phyloP scores from a whole-genome alignment of 257 asterid species.

The Salvia hispanica region DNA sequence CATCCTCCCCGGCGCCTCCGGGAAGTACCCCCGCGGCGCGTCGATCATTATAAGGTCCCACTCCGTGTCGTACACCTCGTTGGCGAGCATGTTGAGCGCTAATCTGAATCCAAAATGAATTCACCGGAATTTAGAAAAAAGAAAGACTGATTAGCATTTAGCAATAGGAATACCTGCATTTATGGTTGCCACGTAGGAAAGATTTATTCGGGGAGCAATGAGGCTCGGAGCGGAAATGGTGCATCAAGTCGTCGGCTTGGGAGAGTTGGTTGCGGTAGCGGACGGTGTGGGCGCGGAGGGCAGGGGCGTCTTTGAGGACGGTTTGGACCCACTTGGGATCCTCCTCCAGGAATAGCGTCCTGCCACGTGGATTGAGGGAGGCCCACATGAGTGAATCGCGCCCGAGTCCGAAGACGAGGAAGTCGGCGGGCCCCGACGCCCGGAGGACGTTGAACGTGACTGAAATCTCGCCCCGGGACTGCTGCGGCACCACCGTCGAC shows the following conservation, averaged over 20 bases:
- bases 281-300: constrained; percentile 58
- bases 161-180: constrained; percentile 47
- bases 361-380: constrained; percentile 66
- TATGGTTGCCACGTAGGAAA: constrained; percentile 58
- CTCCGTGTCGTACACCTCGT: constrained; percentile 68
- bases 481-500: constrained; percentile 58
- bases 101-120: constrained; percentile 28
- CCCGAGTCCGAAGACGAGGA: constrained; percentile 86
- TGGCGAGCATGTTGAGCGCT: constrained; percentile 67
- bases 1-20: constrained; percentile 92
- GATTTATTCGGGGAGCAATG: constrained; percentile 56
- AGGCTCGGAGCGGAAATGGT: constrained; percentile 45
- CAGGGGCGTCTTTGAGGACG: constrained; percentile 54
- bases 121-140: neutral
- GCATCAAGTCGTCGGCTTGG: constrained; percentile 59
- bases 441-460: constrained; percentile 48
- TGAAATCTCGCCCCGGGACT: constrained; percentile 47
- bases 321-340: constrained; percentile 69
- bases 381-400: constrained; percentile 91
- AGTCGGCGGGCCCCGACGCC: constrained; percentile 48
- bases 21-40: constrained; percentile 81
- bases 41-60: constrained; percentile 95
- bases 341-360: constrained; percentile 81
- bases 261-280: constrained; percentile 60
- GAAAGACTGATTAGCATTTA: too few species aligned